Base-by-base conservation (phyloP, 352 stramenopile species). In the Thalassiosira gravida region DNA sequence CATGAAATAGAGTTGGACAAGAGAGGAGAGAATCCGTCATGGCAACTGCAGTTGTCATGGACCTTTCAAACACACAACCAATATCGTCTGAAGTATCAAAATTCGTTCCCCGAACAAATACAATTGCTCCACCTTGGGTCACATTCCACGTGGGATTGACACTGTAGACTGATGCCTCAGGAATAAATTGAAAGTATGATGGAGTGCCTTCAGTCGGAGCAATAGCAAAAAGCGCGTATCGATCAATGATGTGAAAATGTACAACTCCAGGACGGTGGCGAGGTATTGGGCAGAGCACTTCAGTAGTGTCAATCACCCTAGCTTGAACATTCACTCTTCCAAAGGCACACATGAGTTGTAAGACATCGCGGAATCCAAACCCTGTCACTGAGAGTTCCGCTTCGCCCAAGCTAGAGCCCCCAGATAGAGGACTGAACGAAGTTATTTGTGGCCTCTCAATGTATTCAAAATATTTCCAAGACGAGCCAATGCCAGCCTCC, bases 91-190 rank as follows among this genome's bases (percentile, higher is more conserved):
- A 88, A 69, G 97, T 98, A 22, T 97, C 61, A 69, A 98, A 98
- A 70, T 98, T 98, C 22, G 90, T 89, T 13, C 97, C 97, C 52
- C 92, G 91, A 3, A 98, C 86, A 80, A 98, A 97, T 0, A 98
- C 78, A 0, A 96, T 93, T 1, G 91, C 92, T 20, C 95, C 90
- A 44, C 93, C 93, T 25, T 93, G 76, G 37, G 94, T 92, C 1
- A 95, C 80, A 14, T 94, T 94, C n/a, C 77, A 84, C 7, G 69
- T 87, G 0, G 96, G 96, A 8, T 82, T 83, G 42, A 98, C 69
- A 30, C 73, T 83, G 5, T 92, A 76, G 20, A 98, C 83, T 0
- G 91, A 92, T 49, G 97, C 73, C 39, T 98, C 95, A 1, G 88
- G 79, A 2, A 96, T 37, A 69, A 97, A 98, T 1, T 92, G 22